Evolutionary conservation across 495 filamentous ascomycete genomes (phyloP).

Genomic region (Aspergillus avenaceus): DNA sequence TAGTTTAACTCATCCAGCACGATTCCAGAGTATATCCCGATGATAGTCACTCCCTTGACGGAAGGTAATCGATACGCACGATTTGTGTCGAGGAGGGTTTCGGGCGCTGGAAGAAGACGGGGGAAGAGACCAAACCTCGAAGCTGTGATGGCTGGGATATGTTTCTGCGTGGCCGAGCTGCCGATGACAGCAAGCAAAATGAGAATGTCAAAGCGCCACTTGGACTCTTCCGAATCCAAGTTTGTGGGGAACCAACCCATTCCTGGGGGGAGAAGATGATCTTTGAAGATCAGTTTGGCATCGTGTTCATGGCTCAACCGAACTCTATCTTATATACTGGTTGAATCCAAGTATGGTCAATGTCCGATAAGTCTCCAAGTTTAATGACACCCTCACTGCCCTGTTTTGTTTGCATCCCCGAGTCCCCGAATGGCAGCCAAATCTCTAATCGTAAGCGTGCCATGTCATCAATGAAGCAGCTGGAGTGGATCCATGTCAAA

Average conservation of each 20-base stretch:
- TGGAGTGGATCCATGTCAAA: background rate
- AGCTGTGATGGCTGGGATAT: conserved; percentile 54
- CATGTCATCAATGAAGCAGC: background rate
- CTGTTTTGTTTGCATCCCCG: too few species aligned
- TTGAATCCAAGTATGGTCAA: too few species aligned
- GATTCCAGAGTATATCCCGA: conserved; percentile 55
- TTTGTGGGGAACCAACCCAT: conserved; percentile 17
- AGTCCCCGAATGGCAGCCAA: too few species aligned
- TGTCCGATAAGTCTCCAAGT: too few species aligned
- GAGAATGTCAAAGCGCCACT: conserved; percentile 51
- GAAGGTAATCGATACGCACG: conserved; percentile 53
- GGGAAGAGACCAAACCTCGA: conserved; percentile 54
- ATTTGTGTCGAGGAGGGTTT: conserved; percentile 54
- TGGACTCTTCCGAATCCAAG: conserved; percentile 3
- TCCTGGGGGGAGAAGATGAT: too few species aligned
- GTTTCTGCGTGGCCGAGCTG: conserved; percentile 52
- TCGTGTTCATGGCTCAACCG: too few species aligned
- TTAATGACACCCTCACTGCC: too few species aligned
- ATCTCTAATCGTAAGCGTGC: background rate
- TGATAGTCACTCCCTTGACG: conserved; percentile 47
- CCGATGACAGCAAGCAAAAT: conserved; percentile 61
- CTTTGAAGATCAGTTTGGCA: too few species aligned
- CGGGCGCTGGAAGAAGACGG: conserved; percentile 63
- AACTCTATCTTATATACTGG: background rate
- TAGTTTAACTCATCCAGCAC: conserved; percentile 52